phyloP scores from a whole-genome alignment of 2,329 filamentous ascomycete species.

The Ciborinia camelliae region DNA sequence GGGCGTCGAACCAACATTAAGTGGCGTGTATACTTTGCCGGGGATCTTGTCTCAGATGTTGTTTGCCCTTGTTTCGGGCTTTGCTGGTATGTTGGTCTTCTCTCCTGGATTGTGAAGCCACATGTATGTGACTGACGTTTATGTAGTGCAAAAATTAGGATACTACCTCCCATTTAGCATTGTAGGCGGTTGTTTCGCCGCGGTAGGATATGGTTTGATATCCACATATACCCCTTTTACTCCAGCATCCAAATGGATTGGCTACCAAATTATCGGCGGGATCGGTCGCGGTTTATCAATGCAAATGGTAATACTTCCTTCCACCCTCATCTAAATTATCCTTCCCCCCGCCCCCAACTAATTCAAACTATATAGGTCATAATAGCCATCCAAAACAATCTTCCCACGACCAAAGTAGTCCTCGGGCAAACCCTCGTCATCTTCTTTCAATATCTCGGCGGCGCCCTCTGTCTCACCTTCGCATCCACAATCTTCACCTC shows the following conservation, averaged over 20 bases:
- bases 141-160: slow-evolving; percentile 26
- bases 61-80: slow-evolving; percentile 5
- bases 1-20: slow-evolving; percentile 35
- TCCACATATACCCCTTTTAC: slow-evolving; percentile 32
- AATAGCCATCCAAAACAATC: not conserved
- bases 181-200: slow-evolving; percentile 33
- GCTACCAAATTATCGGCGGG: slow-evolving; percentile 31
- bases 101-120: not conserved
- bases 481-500: slow-evolving; percentile 36
- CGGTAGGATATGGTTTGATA: slow-evolving; percentile 39
- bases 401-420: not conserved
- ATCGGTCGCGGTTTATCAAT: slow-evolving; percentile 27
- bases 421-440: not conserved
- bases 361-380: not conserved
- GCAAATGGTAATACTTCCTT: slow-evolving; percentile 24
- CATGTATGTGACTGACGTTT: not conserved
- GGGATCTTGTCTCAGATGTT: slow-evolving; percentile 35
- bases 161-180: slow-evolving; percentile 38
- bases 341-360: not conserved
- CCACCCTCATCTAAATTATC: slow-evolving; percentile 19
- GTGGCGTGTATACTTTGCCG: slow-evolving; percentile 41
- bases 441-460: not conserved
- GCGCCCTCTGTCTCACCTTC: slow-evolving; percentile 33
- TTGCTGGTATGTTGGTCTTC: slow-evolving; percentile 12
- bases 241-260: slow-evolving; percentile 25